Percentiles rank a stretch among this genome's conserved stretches.
Conservation (phyloP, 345 rosid species). For the Aquilaria sinensis region DNA sequence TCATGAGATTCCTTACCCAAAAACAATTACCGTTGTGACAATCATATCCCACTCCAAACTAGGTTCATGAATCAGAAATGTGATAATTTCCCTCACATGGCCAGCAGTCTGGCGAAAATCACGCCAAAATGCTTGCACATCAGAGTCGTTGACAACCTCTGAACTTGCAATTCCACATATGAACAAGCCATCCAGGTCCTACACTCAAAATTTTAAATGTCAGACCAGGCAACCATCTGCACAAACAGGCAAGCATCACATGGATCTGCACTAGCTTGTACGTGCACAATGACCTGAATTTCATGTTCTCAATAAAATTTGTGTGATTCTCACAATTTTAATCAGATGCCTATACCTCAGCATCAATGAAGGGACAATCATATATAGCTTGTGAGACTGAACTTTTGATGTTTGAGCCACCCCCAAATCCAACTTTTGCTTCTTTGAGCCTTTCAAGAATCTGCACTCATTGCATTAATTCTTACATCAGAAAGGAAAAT, state of each 20-base stretch:
- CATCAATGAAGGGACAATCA: conserved; percentile 80
- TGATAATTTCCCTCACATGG: conserved; percentile 50
- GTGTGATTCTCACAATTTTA: not conserved
- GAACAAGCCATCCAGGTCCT: conserved; percentile 56
- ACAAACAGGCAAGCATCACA: not conserved
- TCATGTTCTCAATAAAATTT: not conserved
- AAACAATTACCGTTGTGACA: conserved; percentile 55
- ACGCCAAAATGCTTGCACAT: conserved; percentile 38
- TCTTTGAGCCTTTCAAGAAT: conserved; percentile 55
- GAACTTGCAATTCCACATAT: conserved; percentile 69
- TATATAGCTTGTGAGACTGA: conserved; percentile 62
- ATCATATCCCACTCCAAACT: conserved; percentile 50
- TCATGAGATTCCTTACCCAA: conserved; percentile 43
- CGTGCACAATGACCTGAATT: not conserved
- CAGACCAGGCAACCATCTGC: not conserved
- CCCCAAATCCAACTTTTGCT: conserved; percentile 93
- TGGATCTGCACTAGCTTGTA: not conserved
- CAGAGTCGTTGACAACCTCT: conserved; percentile 29
- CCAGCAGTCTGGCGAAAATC: conserved; percentile 59
- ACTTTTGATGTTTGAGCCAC: conserved; percentile 51
- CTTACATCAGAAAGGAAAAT: conserved; percentile 12
- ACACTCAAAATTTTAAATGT: conserved; percentile 1
- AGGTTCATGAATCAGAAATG: conserved; percentile 55
- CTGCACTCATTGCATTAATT: conserved; percentile 31
- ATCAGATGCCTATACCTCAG: conserved; percentile 54